Evolutionary conservation across 192 early-diverging fungal genomes (phyloP), one percentile per base, ranked within the genome.

Genomic region (Entomortierella lignicola): DNA sequence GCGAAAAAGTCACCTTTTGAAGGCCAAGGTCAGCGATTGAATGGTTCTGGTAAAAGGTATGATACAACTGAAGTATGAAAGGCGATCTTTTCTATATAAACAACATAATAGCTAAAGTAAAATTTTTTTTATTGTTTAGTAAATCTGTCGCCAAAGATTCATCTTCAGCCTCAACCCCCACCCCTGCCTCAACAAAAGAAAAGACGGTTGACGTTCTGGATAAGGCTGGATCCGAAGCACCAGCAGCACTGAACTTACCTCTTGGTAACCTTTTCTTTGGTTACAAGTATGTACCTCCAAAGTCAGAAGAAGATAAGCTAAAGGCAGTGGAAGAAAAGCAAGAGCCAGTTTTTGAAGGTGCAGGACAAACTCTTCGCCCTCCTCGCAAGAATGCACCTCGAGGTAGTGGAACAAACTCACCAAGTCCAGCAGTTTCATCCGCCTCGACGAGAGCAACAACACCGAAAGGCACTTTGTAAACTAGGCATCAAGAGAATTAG

Each of bases 251-350:
- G 55, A 86, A 92, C 70, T 63, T 98, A 62, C 94, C 97, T 2
- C 81, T 93, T 52, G 95, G 96, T 23, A 92, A 92, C 43, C 87
- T 98, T 29, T 97, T 92, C 80, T 98, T 99, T 86, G 97, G 95
- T 0, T 98, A 94, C 81, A 89, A 85, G 26, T 60, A 93, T 8
- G 80, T 92, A n/a, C 92, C 92, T 25, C 88, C 87, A 8, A 84
- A 85, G 59, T 81, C 87, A 6, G 83, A 73, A 32, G 83, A 85
- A 30, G 83, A 72, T 23, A 66, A 72, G 51, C 42, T 30, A 13
- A 67, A 51, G 39, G 63, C 55, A 8, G 70, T 55, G 29, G 44
- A 48, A 32, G 54, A 34, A 1, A 63, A 63, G 50, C 37, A 67
- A 55, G 75, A 79, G 30, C 75, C 75, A 0, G 57, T 60, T 8